A percentile compares a stretch with the other conserved stretches of the same genome.
Conservation (phyloP, 2,329 filamentous ascomycete species). For the Fonsecaea multimorphosa region DNA sequence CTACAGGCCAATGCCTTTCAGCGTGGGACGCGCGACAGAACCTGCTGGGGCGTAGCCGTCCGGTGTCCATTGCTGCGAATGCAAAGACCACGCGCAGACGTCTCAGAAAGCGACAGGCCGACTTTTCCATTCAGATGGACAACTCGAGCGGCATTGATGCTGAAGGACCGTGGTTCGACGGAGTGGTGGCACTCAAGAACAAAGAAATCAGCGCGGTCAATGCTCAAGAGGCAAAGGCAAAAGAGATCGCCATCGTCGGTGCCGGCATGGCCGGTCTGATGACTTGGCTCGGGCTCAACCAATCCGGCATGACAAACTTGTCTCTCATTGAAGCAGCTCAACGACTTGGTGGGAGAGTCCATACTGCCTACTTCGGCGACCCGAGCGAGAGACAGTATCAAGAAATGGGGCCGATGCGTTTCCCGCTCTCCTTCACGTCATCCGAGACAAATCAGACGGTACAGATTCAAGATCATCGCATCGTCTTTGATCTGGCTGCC, state of each 20-base stretch:
- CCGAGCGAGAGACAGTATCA: constrained; percentile 48
- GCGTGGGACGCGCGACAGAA: constrained; percentile 25
- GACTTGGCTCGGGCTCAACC: constrained; percentile 51
- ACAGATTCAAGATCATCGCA: constrained; percentile 51
- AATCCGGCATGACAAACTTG: constrained; percentile 54
- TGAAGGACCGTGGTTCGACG: constrained; percentile 51
- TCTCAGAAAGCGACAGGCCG: constrained; percentile 31
- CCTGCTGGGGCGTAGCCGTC: constrained; percentile 29
- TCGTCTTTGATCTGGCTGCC: constrained; percentile 53
- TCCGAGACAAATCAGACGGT: constrained; percentile 51
- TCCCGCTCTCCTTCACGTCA: constrained; percentile 51
- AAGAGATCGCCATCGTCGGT: constrained; percentile 71
- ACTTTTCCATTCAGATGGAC: constrained; percentile 28
- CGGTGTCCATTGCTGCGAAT: constrained; percentile 24
- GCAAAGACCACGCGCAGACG: constrained; percentile 22
- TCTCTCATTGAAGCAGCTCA: constrained; percentile 53
- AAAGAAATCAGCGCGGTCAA: constrained; percentile 41
- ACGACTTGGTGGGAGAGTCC: constrained; percentile 53
- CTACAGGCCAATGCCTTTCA: constrained; percentile 26
- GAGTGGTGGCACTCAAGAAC: constrained; percentile 46
- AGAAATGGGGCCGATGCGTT: constrained; percentile 56
- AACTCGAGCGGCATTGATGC: constrained; percentile 47
- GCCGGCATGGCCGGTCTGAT: constrained; percentile 80
- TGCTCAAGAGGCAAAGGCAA: constrained; percentile 45
- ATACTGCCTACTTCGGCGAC: constrained; percentile 52